Evolutionary conservation across 2,329 filamentous ascomycete genomes (phyloP).

Genomic region (Arthrobotrys sphaeroides): DNA sequence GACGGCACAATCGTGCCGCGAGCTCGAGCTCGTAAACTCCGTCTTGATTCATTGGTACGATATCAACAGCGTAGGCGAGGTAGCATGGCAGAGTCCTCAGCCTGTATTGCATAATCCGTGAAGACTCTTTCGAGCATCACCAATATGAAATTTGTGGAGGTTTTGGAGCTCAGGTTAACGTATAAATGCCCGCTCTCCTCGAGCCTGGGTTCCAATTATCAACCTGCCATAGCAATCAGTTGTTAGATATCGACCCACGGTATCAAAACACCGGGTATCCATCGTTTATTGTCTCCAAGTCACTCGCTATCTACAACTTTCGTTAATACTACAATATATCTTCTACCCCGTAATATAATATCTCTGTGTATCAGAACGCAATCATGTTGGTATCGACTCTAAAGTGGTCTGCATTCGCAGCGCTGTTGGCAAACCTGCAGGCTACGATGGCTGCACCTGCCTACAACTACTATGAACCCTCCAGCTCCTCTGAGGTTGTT

Average conservation of each 20-base stretch:
- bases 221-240: neutral
- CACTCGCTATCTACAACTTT: conserved; percentile 24
- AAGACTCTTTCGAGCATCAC: neutral
- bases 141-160: neutral
- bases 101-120: neutral
- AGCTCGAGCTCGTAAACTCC: conserved; percentile 7
- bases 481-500: neutral
- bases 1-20: neutral
- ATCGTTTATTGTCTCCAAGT: conserved; percentile 18
- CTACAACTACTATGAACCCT: conserved; percentile 8
- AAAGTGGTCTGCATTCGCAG: conserved; percentile 24
- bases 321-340: neutral
- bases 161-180: neutral
- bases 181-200: neutral
- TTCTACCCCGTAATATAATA: conserved; percentile 3
- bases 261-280: neutral
- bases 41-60: conserved; percentile 6
- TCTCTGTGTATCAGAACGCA: too few relatives aligned
- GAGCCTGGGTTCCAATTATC: neutral
- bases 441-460: conserved; percentile 15
- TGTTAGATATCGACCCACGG: neutral
- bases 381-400: conserved; percentile 34
- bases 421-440: conserved; percentile 14
- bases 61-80: conserved; percentile 6
- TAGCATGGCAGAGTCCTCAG: conserved; percentile 8